Evolutionary conservation across 108 stramenopile species (phyloP).

Genomic region (Heterococcus sp.): DNA sequence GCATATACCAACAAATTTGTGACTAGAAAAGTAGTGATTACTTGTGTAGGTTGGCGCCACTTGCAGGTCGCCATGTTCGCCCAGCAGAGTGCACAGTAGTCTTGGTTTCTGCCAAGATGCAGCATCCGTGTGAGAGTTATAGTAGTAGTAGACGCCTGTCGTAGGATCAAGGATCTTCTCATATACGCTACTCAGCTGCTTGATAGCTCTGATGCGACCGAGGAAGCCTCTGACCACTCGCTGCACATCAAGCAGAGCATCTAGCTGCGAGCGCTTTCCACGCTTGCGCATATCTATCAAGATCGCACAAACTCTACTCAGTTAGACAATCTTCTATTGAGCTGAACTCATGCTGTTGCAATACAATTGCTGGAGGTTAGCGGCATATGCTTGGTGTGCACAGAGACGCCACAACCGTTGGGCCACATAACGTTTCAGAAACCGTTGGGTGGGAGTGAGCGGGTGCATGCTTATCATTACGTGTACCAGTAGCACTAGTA

Average conservation of each 20-base stretch:
- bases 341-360: too few species aligned
- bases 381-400: too few species aligned
- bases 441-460: too few species aligned
- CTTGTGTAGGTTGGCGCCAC: neutral
- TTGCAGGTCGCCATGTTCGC: neutral
- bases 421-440: too few species aligned
- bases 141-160: constrained; percentile 28
- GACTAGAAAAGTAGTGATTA: neutral
- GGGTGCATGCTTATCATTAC: too few species aligned
- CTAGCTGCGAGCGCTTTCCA: too few species aligned
- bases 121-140: constrained; percentile 5
- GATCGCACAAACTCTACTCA: too few species aligned
- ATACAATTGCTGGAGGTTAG: too few species aligned
- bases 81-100: neutral
- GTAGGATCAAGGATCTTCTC: constrained; percentile 36
- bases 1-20: neutral
- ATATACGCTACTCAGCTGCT: constrained; percentile 6
- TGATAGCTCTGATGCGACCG: constrained; percentile 8
- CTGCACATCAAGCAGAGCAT: constrained; percentile 14
- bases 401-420: too few species aligned
- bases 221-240: constrained; percentile 22
- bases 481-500: too few species aligned
- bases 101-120: constrained; percentile 13
- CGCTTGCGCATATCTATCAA: too few species aligned
- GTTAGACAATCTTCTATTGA: too few species aligned